Conservation (phyloP, 805 yeast genomes). For the Kuraishia piskuri region DNA sequence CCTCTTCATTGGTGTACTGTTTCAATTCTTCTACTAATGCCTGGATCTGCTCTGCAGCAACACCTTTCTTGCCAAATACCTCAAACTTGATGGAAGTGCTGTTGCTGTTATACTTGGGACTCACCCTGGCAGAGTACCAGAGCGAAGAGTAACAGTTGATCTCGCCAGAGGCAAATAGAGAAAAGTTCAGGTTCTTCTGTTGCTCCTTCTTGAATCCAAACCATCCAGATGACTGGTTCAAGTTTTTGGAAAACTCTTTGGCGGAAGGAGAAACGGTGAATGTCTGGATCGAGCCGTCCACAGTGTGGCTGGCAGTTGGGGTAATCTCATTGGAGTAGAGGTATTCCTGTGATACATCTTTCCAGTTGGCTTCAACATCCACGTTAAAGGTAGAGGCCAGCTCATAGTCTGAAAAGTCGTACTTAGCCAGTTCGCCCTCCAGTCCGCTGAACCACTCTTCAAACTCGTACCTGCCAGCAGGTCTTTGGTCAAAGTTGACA, state of each 20-base stretch:
- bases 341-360: conserved; percentile 27
- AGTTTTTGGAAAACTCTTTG: not conserved
- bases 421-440: conserved; percentile 42
- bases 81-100: conserved; percentile 53
- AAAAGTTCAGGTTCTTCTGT: conserved; percentile 37
- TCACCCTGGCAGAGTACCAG: conserved; percentile 53
- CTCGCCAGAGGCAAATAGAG: conserved; percentile 51
- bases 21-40: conserved; percentile 41
- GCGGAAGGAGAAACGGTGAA: conserved; percentile 25
- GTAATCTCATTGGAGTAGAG: not conserved
- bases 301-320: conserved; percentile 13
- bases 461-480: conserved; percentile 35
- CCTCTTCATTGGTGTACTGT: not conserved
- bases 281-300: conserved; percentile 23
- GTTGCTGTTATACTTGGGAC: conserved; percentile 38
- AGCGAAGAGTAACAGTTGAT: conserved; percentile 59
- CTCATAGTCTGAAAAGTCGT: conserved; percentile 51
- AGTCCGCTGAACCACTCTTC: conserved; percentile 47
- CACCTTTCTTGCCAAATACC: conserved; percentile 51
- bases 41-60: conserved; percentile 40
- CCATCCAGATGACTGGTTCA: conserved; percentile 23
- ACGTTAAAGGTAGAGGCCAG: conserved; percentile 56
- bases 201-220: conserved; percentile 37
- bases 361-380: conserved; percentile 58
- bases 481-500: conserved; percentile 40